Percentiles rank a stretch among this genome's conserved stretches.
Evolutionary conservation across 2,329 filamentous ascomycete genomes (phyloP).

Genomic region (Hypocrella siamensis): DNA sequence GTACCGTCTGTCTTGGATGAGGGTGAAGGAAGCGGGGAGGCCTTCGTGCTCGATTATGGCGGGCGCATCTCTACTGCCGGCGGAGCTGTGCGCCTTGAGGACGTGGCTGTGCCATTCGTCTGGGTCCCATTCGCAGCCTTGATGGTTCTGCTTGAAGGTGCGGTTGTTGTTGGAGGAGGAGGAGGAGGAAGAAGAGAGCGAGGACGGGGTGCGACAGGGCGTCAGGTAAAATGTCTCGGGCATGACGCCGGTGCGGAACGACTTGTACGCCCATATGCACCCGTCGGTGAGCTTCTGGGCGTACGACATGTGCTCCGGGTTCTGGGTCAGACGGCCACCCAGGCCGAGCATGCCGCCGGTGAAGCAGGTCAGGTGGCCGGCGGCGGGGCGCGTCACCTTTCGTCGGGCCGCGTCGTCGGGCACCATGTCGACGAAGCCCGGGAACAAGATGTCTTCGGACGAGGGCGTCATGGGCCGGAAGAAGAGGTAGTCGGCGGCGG

Average conservation of each 20-base stretch:
- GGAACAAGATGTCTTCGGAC: constrained; percentile 47
- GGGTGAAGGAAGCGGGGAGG: constrained; percentile 45
- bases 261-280: constrained; percentile 54
- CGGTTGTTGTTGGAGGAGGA: no score
- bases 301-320: constrained; percentile 43
- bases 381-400: not conserved
- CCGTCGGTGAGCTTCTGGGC: constrained; percentile 50
- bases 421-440: constrained; percentile 27
- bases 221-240: constrained; percentile 31
- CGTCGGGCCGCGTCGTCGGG: constrained; percentile 22
- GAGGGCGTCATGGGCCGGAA: constrained; percentile 53
- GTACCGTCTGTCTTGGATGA: constrained; percentile 33
- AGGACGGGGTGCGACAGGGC: constrained; percentile 16
- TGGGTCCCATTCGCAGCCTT: constrained; percentile 20
- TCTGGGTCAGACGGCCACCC: constrained; percentile 45
- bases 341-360: constrained; percentile 56
- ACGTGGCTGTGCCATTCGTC: constrained; percentile 18
- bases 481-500: constrained; percentile 45
- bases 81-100: constrained; percentile 9
- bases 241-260: constrained; percentile 42
- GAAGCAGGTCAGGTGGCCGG: constrained; percentile 26
- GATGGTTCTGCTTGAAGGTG: not conserved
- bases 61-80: constrained; percentile 8
- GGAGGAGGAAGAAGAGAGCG: no score
- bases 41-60: constrained; percentile 12